A percentile compares a stretch with the other conserved stretches of the same genome.
Evolutionary conservation across 345 rosid species (phyloP).

Genomic region (Brassica rapa): DNA sequence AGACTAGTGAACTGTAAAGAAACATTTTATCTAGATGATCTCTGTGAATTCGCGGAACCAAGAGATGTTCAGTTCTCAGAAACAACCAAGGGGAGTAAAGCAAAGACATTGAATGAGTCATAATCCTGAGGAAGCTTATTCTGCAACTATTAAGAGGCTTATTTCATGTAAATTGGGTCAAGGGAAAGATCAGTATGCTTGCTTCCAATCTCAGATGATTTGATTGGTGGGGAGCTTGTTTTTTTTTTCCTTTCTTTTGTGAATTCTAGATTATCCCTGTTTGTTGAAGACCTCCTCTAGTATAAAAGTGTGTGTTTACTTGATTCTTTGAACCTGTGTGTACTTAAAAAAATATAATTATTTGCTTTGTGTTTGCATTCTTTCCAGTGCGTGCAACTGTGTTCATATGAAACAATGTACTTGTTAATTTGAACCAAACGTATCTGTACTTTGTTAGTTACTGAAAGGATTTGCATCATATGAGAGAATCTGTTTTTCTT

Average conservation of each 20-base stretch:
- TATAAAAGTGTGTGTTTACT: slow-evolving; percentile 35
- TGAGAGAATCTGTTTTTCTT: neutral
- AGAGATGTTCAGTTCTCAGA: slow-evolving; percentile 28
- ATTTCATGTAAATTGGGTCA: slow-evolving; percentile 8
- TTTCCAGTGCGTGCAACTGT: slow-evolving; percentile 20
- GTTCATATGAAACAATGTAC: neutral
- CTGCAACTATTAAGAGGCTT: slow-evolving; percentile 19
- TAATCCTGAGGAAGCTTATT: slow-evolving; percentile 18
- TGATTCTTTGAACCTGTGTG: slow-evolving; percentile 32
- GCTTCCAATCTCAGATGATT: slow-evolving; percentile 9
- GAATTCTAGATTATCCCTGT: slow-evolving; percentile 18
- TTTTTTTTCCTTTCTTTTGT: neutral
- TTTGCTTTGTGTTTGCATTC: slow-evolving; percentile 27
- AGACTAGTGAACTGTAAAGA: slow-evolving; percentile 36
- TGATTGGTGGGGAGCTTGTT: slow-evolving; percentile 9
- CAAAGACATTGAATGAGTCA: slow-evolving; percentile 14
- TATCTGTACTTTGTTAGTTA: neutral
- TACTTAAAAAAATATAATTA: neutral
- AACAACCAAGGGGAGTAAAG: slow-evolving; percentile 22
- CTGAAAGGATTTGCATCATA: slow-evolving; percentile 1
- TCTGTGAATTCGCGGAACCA: slow-evolving; percentile 26
- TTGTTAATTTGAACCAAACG: neutral
- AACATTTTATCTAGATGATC: slow-evolving; percentile 10
- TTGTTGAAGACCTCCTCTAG: slow-evolving; percentile 22
- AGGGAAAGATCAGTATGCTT: slow-evolving; percentile 17